Evolutionary conservation across 2,329 filamentous ascomycete genomes (phyloP).

Genomic region (Aspergillus glaucus): DNA sequence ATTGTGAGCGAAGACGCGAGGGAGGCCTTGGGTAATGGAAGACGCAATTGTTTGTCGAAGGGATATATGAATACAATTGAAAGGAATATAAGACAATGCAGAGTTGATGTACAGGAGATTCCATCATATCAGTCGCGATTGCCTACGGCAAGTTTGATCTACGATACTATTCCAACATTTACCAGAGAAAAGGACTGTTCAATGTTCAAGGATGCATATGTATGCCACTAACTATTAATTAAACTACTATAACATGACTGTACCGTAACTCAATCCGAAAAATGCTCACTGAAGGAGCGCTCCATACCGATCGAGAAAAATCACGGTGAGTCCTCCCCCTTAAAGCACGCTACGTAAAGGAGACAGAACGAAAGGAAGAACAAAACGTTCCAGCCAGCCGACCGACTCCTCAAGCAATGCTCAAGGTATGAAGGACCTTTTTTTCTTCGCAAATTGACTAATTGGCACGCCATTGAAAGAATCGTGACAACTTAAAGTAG

Average conservation of each 20-base stretch:
- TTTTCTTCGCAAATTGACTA: constrained; percentile 93
- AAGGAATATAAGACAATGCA: too few species aligned
- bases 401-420: constrained; percentile 19
- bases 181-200: background rate
- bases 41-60: too few species aligned
- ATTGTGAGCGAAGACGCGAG: too few species aligned
- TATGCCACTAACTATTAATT: constrained; percentile 3
- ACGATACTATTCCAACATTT: too few species aligned
- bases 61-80: too few species aligned
- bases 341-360: constrained; percentile 14
- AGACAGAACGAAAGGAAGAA: constrained; percentile 20
- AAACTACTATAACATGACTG: constrained; percentile 7
- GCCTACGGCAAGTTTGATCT: too few species aligned
- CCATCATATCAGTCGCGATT: too few species aligned
- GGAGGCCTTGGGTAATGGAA: too few species aligned
- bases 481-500: constrained; percentile 96
- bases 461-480: constrained; percentile 80
- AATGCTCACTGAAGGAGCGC: constrained; percentile 15
- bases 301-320: constrained; percentile 18
- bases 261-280: constrained; percentile 26
- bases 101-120: too few species aligned
- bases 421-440: constrained; percentile 29
- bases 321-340: constrained; percentile 26
- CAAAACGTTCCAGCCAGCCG: constrained; percentile 26
- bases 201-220: background rate